Conservation (phyloP, 225 moss, liverwort and hornwort species). For the Climacium dendroides region DNA sequence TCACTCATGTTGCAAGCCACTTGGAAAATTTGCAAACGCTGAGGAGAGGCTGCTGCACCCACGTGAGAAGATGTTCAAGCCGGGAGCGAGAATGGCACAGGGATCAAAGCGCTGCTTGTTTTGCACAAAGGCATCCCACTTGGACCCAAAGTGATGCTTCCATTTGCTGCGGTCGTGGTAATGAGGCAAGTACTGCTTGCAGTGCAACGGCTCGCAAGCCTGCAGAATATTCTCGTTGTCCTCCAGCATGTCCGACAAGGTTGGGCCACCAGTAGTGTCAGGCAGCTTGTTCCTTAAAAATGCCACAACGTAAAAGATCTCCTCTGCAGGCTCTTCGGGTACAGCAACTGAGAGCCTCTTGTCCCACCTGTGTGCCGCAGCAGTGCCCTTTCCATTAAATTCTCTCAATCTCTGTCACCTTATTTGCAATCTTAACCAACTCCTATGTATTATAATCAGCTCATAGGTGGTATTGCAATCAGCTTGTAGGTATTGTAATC, state of each 20-base stretch:
- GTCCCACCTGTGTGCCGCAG: conserved; percentile 20
- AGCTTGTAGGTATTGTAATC: neutral
- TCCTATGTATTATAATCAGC: neutral
- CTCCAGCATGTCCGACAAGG: conserved; percentile 10
- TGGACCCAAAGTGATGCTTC: conserved; percentile 31
- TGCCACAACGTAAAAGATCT: conserved; percentile 36
- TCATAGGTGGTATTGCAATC: too few relatives aligned
- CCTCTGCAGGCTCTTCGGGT: conserved; percentile 5
- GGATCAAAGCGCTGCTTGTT: conserved; percentile 42
- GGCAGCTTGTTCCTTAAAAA: conserved; percentile 37
- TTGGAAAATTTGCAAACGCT: neutral
- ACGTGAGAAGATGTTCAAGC: conserved; percentile 25
- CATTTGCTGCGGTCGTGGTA: conserved; percentile 10
- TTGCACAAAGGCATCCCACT: conserved; percentile 15
- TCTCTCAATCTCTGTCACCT: neutral
- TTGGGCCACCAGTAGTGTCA: neutral
- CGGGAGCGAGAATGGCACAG: conserved; percentile 11
- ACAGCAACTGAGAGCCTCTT: conserved; percentile 19
- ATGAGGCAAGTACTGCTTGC: conserved; percentile 43
- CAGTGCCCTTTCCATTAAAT: neutral
- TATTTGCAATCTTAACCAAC: neutral
- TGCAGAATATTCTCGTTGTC: conserved; percentile 24
- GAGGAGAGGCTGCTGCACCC: neutral
- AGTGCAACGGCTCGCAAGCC: neutral
- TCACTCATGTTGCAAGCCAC: neutral